These are phyloP conservation scores for Aspergillus nomiae DNA, from an alignment of 2,329 filamentous ascomycete genomes.

Conservation along the genomic window DNA sequence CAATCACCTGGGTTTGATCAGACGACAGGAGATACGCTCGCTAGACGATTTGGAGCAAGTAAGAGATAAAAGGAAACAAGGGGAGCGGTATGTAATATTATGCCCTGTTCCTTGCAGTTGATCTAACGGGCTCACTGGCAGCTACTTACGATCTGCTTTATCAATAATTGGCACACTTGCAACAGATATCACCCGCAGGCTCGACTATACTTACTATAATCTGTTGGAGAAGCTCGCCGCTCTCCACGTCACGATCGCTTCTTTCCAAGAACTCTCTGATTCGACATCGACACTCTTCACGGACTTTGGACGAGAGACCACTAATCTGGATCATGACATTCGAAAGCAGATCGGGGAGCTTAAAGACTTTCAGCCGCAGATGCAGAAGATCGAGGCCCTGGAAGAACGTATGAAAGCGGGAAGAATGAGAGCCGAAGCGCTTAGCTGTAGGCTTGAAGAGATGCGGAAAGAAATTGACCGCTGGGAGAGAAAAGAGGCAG, in stretches of 20 bases:
- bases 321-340: conserved; percentile 39
- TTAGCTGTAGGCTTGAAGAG: conserved; percentile 41
- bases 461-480: conserved; percentile 42
- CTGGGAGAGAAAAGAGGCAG: conserved; percentile 46
- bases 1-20: conserved; percentile 30
- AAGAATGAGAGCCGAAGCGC: conserved; percentile 34
- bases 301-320: conserved; percentile 41
- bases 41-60: conserved; percentile 39
- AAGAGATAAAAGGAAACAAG: conserved; percentile 71
- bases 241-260: conserved; percentile 42
- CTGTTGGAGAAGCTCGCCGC: conserved; percentile 47
- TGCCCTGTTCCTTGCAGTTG: neutral
- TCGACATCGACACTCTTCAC: conserved; percentile 38
- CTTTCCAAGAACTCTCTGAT: conserved; percentile 44
- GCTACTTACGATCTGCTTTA: conserved; percentile 37
- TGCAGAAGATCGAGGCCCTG: conserved; percentile 37
- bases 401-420: conserved; percentile 43
- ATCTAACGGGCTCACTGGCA: conserved; percentile 16
- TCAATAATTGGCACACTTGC: conserved; percentile 39
- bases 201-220: conserved; percentile 53
- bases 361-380: conserved; percentile 41
- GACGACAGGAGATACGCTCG: conserved; percentile 32
- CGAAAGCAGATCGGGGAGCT: conserved; percentile 41
- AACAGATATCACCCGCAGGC: conserved; percentile 47
- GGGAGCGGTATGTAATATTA: conserved; percentile 66